Evolutionary conservation across 345 rosid species (phyloP), one percentile per base, ranked within the genome.

Genomic region (Brassica incana): DNA sequence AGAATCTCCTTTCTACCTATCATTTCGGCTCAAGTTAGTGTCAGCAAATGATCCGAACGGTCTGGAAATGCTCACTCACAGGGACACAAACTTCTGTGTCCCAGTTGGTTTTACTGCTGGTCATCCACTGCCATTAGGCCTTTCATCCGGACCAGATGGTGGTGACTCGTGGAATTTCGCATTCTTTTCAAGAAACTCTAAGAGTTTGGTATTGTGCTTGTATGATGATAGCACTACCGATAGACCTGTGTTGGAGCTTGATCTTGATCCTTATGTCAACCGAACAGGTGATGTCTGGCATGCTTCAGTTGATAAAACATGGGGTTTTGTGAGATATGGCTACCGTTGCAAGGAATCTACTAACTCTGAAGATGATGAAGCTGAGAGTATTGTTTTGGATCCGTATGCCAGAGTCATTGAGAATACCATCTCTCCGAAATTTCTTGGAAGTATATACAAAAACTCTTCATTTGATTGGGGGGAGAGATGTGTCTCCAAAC

Each of bases 271-370:
- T 2, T 87, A 86, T 76, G 93, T 91, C 61, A 88, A 95, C 82
- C 87, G 91, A 78, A 82, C 96, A 18, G 97, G 99, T 80, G 93
- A 93, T 80, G 78, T 88, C 56, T 91, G 99, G 96, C 99, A 91
- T 83, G 94, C 90, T 43, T 88, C 89, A 2, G 6, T 91, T 33
- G 93, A 88, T 20, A 82, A 78, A 10, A 38, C 90, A 2, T 80
- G 85, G 88, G 84, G 56, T 40, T 91, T 83, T 72, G 78, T 72
- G 43, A 86, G 90, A 81, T 90, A 93, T 70, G 90, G 92, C 43
- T 95, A 86, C 82, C 85, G 76, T 52, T 88, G 91, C 86, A 87
- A 83, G 83, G 84, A 82, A 52, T 14, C 48, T 66, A n/a, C 25
- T 76, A 75, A 58, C 45, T 74, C 33, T 32, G 90, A 80, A 78